A percentile compares a stretch with the other conserved stretches of the same genome.
Evolutionary conservation across 176 grass and related monocot species (phyloP).

Genomic region (Hordeum marinum): DNA sequence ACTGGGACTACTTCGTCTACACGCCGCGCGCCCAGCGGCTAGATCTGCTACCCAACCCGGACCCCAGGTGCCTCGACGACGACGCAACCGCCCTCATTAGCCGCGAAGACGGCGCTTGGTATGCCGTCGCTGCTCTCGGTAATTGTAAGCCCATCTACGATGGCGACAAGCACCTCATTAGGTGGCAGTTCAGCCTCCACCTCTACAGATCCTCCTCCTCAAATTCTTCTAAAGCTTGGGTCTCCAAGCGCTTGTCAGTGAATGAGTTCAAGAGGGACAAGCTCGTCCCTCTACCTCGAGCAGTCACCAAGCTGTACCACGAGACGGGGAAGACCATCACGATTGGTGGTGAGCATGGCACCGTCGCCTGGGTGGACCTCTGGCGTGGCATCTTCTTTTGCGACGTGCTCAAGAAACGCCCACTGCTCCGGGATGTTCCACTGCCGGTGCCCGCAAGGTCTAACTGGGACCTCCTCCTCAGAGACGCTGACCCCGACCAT

Average conservation of each 20-base stretch:
- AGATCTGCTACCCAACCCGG: not conserved
- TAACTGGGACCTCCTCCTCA: not conserved
- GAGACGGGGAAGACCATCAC: slow-evolving; percentile 8
- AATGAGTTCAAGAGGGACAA: not conserved
- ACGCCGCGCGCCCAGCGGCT: not conserved
- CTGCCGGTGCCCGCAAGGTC: not conserved
- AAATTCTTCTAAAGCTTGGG: not conserved
- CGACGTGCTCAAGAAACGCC: slow-evolving; percentile 12
- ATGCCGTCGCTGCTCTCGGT: not conserved
- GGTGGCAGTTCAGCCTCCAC: not conserved
- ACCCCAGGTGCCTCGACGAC: not conserved
- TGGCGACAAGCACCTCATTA: not conserved
- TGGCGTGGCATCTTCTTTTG: slow-evolving; percentile 29
- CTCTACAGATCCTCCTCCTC: slow-evolving; percentile 7
- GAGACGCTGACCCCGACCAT: not conserved
- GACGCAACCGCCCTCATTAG: not conserved
- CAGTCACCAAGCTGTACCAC: not conserved
- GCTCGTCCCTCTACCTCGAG: not conserved
- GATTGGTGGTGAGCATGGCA: not conserved
- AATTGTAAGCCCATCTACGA: rapidly evolving
- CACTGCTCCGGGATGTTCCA: not conserved
- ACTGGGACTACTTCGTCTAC: slow-evolving; percentile 35
- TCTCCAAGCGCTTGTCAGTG: not conserved
- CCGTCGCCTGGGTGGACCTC: slow-evolving; percentile 19
- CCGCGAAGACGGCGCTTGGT: not conserved